These are phyloP conservation scores for Chenopodium berlandieri DNA, from an alignment of 148 eudicot genomes.

Conservation along the genomic window DNA sequence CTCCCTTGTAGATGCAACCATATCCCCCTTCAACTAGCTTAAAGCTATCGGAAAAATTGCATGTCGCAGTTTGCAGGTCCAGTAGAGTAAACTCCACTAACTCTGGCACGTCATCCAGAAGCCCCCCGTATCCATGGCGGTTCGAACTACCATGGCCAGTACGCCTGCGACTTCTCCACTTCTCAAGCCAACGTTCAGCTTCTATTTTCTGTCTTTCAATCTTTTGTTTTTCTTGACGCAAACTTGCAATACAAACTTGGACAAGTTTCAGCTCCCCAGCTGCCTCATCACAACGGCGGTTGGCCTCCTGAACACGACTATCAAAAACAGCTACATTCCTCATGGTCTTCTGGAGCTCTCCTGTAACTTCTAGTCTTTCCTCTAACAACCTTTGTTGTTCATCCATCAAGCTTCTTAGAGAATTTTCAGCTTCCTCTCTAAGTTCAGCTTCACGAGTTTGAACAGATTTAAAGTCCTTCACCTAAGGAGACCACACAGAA, in stretches of 20 bases:
- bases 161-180: constrained; percentile 59
- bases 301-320: constrained; percentile 59
- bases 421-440: constrained; percentile 58
- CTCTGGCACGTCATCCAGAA: constrained; percentile 38
- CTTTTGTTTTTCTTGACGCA: constrained; percentile 58
- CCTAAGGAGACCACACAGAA: constrained; percentile 34
- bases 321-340: constrained; percentile 65
- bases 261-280: constrained; percentile 57
- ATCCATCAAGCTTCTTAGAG: constrained; percentile 39
- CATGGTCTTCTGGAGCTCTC: constrained; percentile 62
- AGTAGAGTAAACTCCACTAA: constrained; percentile 53
- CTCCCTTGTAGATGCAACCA: constrained; percentile 79
- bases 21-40: constrained; percentile 57
- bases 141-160: constrained; percentile 19
- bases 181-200: constrained; percentile 69
- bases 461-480: constrained; percentile 50
- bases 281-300: constrained; percentile 58
- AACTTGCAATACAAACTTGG: constrained; percentile 47
- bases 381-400: constrained; percentile 59
- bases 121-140: constrained; percentile 29
- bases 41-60: constrained; percentile 77
- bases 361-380: constrained; percentile 42
- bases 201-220: constrained; percentile 57
- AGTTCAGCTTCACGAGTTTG: constrained; percentile 43
- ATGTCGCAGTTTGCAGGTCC: constrained; percentile 79